A percentile compares a stretch with the other conserved stretches of the same genome.
phyloP scores from a whole-genome alignment of 768 basidiomycete species.

The Termitomyces sp. region DNA sequence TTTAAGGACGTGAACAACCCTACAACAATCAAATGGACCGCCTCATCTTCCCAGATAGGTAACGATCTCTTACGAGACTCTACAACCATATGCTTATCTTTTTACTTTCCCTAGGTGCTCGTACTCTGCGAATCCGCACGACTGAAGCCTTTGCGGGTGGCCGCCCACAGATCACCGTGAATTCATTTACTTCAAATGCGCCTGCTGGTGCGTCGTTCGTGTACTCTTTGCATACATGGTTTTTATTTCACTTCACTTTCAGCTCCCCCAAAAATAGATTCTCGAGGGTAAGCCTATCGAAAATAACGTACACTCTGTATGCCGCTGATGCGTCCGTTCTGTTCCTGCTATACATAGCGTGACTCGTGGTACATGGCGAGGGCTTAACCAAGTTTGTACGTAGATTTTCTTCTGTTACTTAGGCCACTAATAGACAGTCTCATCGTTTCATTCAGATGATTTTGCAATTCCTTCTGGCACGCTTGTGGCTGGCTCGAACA shows the following conservation, averaged over 20 bases:
- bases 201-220: slow-evolving; percentile 26
- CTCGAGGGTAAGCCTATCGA: slow-evolving; percentile 31
- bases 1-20: slow-evolving; percentile 41
- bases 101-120: slow-evolving; percentile 26
- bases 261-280: slow-evolving; percentile 37
- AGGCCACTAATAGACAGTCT: not conserved
- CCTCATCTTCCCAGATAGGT: slow-evolving; percentile 39
- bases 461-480: slow-evolving; percentile 35
- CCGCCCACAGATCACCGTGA: slow-evolving; percentile 39
- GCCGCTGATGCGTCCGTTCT: not conserved
- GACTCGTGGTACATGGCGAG: slow-evolving; percentile 48
- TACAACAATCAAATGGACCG: slow-evolving; percentile 37
- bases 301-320: not conserved
- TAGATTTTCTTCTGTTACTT: slow-evolving; percentile 1
- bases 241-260: not conserved
- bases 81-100: not conserved
- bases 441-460: slow-evolving; percentile 23
- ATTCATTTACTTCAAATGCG: slow-evolving; percentile 36
- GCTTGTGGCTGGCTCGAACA: slow-evolving; percentile 36
- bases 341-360: slow-evolving; percentile 25
- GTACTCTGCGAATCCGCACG: slow-evolving; percentile 41
- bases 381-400: slow-evolving; percentile 39
- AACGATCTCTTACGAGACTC: not conserved
- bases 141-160: slow-evolving; percentile 44
- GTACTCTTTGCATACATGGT: not conserved